phyloP scores from a whole-genome alignment of 2,329 filamentous ascomycete species.

The Fusarium acutatum region DNA sequence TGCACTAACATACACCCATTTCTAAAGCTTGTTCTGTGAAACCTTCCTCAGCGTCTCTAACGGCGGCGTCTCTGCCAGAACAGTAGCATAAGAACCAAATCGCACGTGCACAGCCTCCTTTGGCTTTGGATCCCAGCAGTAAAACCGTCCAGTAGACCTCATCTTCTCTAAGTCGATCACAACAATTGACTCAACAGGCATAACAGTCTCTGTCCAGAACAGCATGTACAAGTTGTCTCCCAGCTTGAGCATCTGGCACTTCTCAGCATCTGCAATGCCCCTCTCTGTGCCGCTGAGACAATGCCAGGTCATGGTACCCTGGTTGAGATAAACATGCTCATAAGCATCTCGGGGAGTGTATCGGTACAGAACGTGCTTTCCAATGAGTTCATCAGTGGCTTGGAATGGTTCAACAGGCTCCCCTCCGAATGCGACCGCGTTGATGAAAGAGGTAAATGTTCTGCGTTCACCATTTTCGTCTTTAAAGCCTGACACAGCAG shows the following conservation, averaged over 20 bases:
- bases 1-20: background rate
- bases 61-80: slow-evolving; percentile 6
- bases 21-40: background rate
- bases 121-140: slow-evolving; percentile 27
- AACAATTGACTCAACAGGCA: slow-evolving; percentile 23
- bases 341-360: slow-evolving; percentile 15
- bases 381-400: slow-evolving; percentile 15
- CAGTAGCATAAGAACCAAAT: slow-evolving; percentile 19
- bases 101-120: slow-evolving; percentile 15
- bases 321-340: slow-evolving; percentile 28
- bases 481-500: slow-evolving; percentile 11
- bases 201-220: slow-evolving; percentile 28
- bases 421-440: background rate
- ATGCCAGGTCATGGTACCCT: slow-evolving; percentile 22
- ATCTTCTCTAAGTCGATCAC: slow-evolving; percentile 22
- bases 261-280: slow-evolving; percentile 20
- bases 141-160: slow-evolving; percentile 19
- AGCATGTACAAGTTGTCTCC: slow-evolving; percentile 11
- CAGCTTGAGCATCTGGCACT: slow-evolving; percentile 22
- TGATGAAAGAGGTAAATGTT: slow-evolving; percentile 14
- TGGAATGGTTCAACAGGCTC: background rate
- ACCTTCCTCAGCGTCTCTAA: background rate
- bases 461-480: background rate
- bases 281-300: slow-evolving; percentile 19
- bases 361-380: slow-evolving; percentile 21